Base-by-base conservation (phyloP, 2,329 filamentous ascomycete species). In the Basipetospora chlamydospora region DNA sequence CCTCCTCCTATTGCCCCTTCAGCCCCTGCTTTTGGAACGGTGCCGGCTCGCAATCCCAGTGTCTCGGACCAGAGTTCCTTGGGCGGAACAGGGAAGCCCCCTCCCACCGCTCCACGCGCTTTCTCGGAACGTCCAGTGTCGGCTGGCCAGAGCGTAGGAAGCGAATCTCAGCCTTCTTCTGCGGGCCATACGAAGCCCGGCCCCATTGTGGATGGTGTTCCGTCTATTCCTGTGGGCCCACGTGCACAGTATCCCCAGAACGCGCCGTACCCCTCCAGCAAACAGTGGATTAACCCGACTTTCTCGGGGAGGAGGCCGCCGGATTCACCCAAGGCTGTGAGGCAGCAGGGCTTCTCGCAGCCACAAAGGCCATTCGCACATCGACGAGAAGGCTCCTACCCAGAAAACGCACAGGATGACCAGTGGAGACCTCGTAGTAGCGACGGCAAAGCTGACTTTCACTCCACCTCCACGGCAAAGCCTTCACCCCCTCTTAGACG, bases 201-300 rank as follows among this genome's bases (percentile, higher is more conserved):
- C 51, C 61, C 6, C 11, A 15, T 35, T 13, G 28, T 36, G n/a
- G 34, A 39, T 8, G 38, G 38, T 26, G 34, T 9, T 16, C 32
- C 35, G 8, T 33, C 38, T n/a, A 68, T 73, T 33, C 68, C 69
- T 3, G 58, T 67, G 3, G 70, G 68, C 8, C 69, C 69, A 23
- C 63, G 70, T 25, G 63, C 63, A 12, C 67, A 70, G 40, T 65
- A 59, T 33, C 58, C 59, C 31, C 59, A n/a, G n/a, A n/a, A n/a
- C n/a, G n/a, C 45, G 16, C 54, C 58, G 41, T 62, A 67, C 6
- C 61, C 66, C 12, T 68, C 67, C 1, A 73, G 68, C 47, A 73
- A 71, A 45, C 70, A 73, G 49, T 75, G 70, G 70, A 67, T 70
- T 39, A 72, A 72, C 35, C 66, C 68, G 3, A 63, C 60, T 20